Base-by-base conservation (phyloP, 2,329 filamentous ascomycete species). In the Sporothrix phasma region DNA sequence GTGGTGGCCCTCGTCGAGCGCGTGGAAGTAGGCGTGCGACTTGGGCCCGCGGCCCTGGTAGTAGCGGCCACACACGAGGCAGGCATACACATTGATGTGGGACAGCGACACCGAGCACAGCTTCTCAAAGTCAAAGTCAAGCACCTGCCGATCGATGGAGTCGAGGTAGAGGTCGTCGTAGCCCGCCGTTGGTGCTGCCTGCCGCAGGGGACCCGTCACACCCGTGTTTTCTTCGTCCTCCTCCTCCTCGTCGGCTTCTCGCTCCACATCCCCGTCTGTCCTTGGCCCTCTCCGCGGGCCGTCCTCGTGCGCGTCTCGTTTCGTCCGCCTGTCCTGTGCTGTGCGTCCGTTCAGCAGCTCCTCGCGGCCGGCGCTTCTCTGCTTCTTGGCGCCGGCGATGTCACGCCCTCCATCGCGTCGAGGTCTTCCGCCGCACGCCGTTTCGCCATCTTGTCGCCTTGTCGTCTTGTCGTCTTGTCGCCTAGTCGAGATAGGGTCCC, bases 81-180 rank as follows among this genome's bases (percentile, higher is more conserved):
- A 99, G 10, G 94, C 94, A 75, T 99, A 99, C 51, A 99, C 92
- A 73, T 99, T 99, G 78, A 97, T 97, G 74, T 97, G 97, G 58
- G 92, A 96, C 7, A 99, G 83, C 39, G 91, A 96, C 69, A 99
- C 83, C 26, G 93, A 97, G 78, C 94, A 99, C 13, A 97, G 85
- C 80, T 99, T 99, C 74, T 99, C 94, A 74, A 99, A 99, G 76
- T 99, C 94, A 74, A 97, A 97, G 76, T 99, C 94, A 64, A 97
- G 86, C 54, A 96, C 87, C 72, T 88, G 86, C 71, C 94, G 90
- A 75, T 96, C 87, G 76, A 99, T 95, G 13, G 94, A 97, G 79
- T 99, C 94, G 70, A 99, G 89, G 75, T 99, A 99, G 31, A 99
- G 86, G 74, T 99, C 93, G 71, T 89, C 88, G 78, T 97, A 99